phyloP scores from a whole-genome alignment of 2,329 filamentous ascomycete genomes.

The Xylariaceae sp. region DNA sequence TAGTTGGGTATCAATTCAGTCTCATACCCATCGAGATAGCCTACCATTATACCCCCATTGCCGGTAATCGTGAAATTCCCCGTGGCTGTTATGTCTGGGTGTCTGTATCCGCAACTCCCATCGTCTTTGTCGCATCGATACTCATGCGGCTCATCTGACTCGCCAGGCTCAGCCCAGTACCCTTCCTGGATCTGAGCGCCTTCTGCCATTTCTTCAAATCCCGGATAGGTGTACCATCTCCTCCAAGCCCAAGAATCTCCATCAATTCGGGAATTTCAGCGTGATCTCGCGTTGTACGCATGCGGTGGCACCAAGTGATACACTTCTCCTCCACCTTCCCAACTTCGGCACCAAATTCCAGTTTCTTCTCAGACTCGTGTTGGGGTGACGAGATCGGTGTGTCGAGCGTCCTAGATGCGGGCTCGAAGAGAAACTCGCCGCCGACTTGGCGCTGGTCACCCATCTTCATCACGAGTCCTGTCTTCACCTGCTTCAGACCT shows the following conservation, averaged over 20 bases:
- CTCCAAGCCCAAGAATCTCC: constrained; percentile 65
- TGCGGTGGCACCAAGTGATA: constrained; percentile 81
- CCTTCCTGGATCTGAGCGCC: constrained; percentile 58
- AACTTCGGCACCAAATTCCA: constrained; percentile 18
- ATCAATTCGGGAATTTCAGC: constrained; percentile 72
- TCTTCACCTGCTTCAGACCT: constrained; percentile 63
- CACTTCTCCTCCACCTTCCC: constrained; percentile 57
- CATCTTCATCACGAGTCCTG: constrained; percentile 65
- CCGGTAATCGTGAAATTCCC: too few species aligned
- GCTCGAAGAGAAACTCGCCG: constrained; percentile 80
- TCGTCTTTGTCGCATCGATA: constrained; percentile 35
- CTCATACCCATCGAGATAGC: too few species aligned
- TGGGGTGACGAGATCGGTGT: constrained; percentile 54
- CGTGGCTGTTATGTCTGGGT: too few species aligned
- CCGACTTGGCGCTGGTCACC: constrained; percentile 74
- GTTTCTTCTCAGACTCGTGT: constrained; percentile 29
- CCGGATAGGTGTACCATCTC: constrained; percentile 43
- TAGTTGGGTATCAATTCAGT: too few species aligned
- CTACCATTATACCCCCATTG: too few species aligned
- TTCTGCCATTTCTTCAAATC: constrained; percentile 55
- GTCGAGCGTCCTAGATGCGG: constrained; percentile 47
- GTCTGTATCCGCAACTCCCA: too few species aligned
- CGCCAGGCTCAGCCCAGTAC: constrained; percentile 60
- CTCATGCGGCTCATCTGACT: constrained; percentile 55
- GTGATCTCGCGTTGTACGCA: constrained; percentile 81